Base-by-base conservation (phyloP, 2,329 filamentous ascomycete species). In the Macrophomina phaseolina region DNA sequence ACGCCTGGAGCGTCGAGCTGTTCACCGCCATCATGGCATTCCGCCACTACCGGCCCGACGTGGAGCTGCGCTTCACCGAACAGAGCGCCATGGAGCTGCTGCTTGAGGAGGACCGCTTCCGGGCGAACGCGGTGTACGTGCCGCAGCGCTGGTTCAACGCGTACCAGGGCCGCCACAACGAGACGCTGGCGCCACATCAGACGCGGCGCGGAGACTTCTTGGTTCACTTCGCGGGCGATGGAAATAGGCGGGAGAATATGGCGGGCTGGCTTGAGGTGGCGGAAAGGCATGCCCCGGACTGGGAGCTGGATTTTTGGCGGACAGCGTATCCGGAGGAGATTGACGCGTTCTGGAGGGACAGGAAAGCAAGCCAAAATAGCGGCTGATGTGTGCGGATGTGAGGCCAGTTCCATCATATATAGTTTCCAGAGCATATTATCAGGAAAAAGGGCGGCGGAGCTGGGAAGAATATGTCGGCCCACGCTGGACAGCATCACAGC, bases 61-160 rank as follows among this genome's bases (percentile, higher is more conserved):
- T 73, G 2, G 67, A 74, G 2, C 73, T 81, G 2, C 63, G 68
- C 1, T 81, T 80, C 67, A 77, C 76, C 1, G 80, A 82, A 51
- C 80, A 81, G 65, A 76, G 74, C 2, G 80, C 80, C 3, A 81
- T 82, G 78, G 75, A 77, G 49, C 69, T 72, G 2, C 71, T 81
- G 12, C 71, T 81, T 46, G 68, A 73, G 12, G 74, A 78, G 38
- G 69, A 71, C 1, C 67, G 72, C 0, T 81, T 81, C 68, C 68
- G 66, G 6, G 67, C 73, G 5, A 70, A 77, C 66, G 69, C 77
- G 9, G 74, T 77, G 11, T 71, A 76, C 36, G 75, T 78, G 42
- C 79, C 80, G 6, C 79, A 81, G 67, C 70, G 80, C 5, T 81
- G 79, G 80, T 81, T 82, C 71, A 82, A 82, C 66, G 77, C 78